phyloP scores from a whole-genome alignment of 352 stramenopile species.

The Phytophthora sp. region DNA sequence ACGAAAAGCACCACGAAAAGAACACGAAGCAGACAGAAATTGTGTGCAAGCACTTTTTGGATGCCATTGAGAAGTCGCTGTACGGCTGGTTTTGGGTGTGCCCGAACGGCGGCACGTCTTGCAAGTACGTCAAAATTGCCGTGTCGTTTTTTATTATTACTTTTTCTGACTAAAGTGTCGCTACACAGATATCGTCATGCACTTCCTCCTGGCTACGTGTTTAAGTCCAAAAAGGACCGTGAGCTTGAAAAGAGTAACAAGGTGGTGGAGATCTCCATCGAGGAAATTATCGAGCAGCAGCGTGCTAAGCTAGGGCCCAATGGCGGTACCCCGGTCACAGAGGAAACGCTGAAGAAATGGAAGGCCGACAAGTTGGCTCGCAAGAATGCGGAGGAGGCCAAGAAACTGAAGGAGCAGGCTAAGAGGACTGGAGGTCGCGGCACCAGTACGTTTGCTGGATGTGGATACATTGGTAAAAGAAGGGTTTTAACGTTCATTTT shows the following conservation, averaged over 20 bases:
- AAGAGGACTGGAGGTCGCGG: slow-evolving; percentile 86
- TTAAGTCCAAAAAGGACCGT: slow-evolving; percentile 88
- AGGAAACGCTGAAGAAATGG: slow-evolving; percentile 89
- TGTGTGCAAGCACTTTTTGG: slow-evolving; percentile 91
- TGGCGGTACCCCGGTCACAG: slow-evolving; percentile 87
- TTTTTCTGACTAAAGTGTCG: slow-evolving; percentile 7
- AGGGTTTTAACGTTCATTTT: slow-evolving; percentile 12
- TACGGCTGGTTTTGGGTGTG: slow-evolving; percentile 93
- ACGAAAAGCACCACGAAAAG: slow-evolving; percentile 87
- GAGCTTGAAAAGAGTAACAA: slow-evolving; percentile 87
- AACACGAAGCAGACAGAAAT: slow-evolving; percentile 86
- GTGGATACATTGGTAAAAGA: background rate
- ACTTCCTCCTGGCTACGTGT: slow-evolving; percentile 88
- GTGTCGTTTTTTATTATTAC: background rate
- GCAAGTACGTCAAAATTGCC: slow-evolving; percentile 60
- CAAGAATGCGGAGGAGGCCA: slow-evolving; percentile 83
- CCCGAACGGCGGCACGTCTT: slow-evolving; percentile 80
- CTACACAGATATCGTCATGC: slow-evolving; percentile 85
- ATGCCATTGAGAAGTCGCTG: slow-evolving; percentile 90
- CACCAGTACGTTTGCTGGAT: slow-evolving; percentile 87
- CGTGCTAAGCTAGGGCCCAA: slow-evolving; percentile 86
- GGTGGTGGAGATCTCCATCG: slow-evolving; percentile 85
- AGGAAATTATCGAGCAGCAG: slow-evolving; percentile 93
- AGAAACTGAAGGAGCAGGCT: slow-evolving; percentile 83
- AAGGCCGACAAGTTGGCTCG: slow-evolving; percentile 84